Percentiles rank a stretch among this genome's conserved stretches.
Conservation (phyloP, 495 filamentous ascomycete species). For the Hypomontagnella monticulosa region DNA sequence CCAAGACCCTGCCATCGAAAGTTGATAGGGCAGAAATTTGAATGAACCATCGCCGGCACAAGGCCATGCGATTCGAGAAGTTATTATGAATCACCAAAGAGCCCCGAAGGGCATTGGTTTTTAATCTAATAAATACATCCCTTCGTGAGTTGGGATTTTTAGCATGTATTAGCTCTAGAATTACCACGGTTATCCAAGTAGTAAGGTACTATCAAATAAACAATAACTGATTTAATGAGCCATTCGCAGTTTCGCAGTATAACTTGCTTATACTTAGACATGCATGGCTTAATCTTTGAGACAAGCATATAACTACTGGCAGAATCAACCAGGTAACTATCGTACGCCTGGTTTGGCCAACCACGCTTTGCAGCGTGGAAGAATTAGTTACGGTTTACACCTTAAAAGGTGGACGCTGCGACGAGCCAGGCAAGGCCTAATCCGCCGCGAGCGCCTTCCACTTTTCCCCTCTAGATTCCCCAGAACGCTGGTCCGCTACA, state of each 20-base stretch:
- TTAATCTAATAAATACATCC: constrained; percentile 15
- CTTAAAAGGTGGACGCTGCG: background rate
- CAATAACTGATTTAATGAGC: constrained; percentile 13
- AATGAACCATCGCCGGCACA: too few relatives aligned
- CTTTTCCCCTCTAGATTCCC: constrained; percentile 10
- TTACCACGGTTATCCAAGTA: constrained; percentile 16
- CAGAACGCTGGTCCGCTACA: constrained; percentile 11
- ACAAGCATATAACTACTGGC: constrained; percentile 15
- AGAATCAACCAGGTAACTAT: constrained; percentile 14
- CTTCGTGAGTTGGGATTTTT: constrained; percentile 6
- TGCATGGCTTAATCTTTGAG: constrained; percentile 17
- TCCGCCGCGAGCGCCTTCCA: constrained; percentile 2
- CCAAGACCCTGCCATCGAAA: too few relatives aligned
- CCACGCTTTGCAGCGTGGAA: background rate
- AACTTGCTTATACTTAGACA: constrained; percentile 16
- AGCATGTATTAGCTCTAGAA: constrained; percentile 17
- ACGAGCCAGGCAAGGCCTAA: constrained; percentile 1
- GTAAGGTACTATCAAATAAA: constrained; percentile 17
- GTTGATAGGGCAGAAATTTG: too few relatives aligned
- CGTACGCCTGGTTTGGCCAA: constrained; percentile 6
- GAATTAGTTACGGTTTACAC: constrained; percentile 7
- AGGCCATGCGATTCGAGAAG: too few relatives aligned
- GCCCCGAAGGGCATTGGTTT: constrained; percentile 13
- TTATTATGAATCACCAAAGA: constrained; percentile 9
- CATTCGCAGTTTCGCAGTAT: constrained; percentile 15